Percentiles rank a stretch among this genome's conserved stretches.
These are phyloP conservation scores for Aphanomyces astaci DNA, from an alignment of 352 stramenopile species.

Conservation along the genomic window DNA sequence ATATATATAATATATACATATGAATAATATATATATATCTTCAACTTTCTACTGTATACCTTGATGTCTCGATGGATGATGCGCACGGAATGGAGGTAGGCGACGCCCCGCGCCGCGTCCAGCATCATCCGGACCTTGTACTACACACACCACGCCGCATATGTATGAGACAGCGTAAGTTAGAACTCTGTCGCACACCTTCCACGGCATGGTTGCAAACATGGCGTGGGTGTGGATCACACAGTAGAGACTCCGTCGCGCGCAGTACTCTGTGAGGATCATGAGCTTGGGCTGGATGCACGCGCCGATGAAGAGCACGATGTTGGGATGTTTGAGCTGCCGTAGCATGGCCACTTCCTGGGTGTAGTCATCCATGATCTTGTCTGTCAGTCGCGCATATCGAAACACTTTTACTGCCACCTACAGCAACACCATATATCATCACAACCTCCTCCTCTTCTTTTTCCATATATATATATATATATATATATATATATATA, in stretches of 20 bases:
- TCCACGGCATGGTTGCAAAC: slow-evolving; percentile 84
- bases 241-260: slow-evolving; percentile 72
- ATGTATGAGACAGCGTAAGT: neutral
- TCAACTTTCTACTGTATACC: too few relatives aligned
- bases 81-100: slow-evolving; percentile 79
- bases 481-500: too few relatives aligned
- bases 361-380: slow-evolving; percentile 79
- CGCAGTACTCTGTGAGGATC: slow-evolving; percentile 87
- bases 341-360: slow-evolving; percentile 78
- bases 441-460: too few relatives aligned
- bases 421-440: too few relatives aligned
- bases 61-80: slow-evolving; percentile 89
- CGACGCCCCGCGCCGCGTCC: slow-evolving; percentile 78
- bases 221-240: slow-evolving; percentile 81
- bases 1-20: too few relatives aligned
- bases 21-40: too few relatives aligned
- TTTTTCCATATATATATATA: too few relatives aligned
- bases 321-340: slow-evolving; percentile 85
- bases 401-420: slow-evolving; percentile 82
- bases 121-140: slow-evolving; percentile 89
- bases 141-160: slow-evolving; percentile 28
- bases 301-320: slow-evolving; percentile 86
- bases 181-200: slow-evolving; percentile 37
- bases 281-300: slow-evolving; percentile 84
- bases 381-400: slow-evolving; percentile 82